Percentiles rank a stretch among this genome's conserved stretches.
phyloP scores from a whole-genome alignment of 2,329 filamentous ascomycete species.

The Rutstroemia sp. region DNA sequence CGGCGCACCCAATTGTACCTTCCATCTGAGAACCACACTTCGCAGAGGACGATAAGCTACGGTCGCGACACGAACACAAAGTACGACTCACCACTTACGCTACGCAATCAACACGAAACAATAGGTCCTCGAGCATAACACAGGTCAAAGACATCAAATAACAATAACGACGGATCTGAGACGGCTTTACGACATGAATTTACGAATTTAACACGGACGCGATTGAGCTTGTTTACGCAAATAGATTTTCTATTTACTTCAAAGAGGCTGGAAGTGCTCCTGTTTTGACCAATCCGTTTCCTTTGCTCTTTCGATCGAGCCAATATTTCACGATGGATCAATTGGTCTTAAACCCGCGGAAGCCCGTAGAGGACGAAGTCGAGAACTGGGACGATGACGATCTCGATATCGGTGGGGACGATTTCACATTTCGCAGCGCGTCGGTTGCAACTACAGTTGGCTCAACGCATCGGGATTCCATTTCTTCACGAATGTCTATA shows the following conservation, averaged over 20 bases:
- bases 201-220: constrained; percentile 18
- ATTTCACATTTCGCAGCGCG: constrained; percentile 50
- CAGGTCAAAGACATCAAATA: not conserved
- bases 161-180: not conserved
- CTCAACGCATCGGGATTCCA: constrained; percentile 61
- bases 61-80: not conserved
- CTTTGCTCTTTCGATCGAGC: not conserved
- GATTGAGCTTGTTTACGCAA: constrained; percentile 13
- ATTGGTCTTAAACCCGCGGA: constrained; percentile 28
- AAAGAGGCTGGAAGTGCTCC: not conserved
- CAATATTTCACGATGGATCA: constrained; percentile 22
- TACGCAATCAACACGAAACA: not conserved
- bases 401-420: constrained; percentile 61
- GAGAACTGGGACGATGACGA: constrained; percentile 78
- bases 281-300: not conserved
- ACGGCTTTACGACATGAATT: constrained; percentile 17
- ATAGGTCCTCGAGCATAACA: not conserved
- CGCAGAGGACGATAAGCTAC: not conserved
- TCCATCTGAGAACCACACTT: not conserved
- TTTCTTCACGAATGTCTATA: constrained; percentile 41
- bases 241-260: constrained; percentile 11
- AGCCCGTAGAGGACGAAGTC: constrained; percentile 45
- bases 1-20: too few relatives aligned
- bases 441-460: constrained; percentile 35
- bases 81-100: not conserved